Base-by-base conservation (phyloP, 1,284 basidiomycete genomes). In the Pulveroboletus sp. region DNA sequence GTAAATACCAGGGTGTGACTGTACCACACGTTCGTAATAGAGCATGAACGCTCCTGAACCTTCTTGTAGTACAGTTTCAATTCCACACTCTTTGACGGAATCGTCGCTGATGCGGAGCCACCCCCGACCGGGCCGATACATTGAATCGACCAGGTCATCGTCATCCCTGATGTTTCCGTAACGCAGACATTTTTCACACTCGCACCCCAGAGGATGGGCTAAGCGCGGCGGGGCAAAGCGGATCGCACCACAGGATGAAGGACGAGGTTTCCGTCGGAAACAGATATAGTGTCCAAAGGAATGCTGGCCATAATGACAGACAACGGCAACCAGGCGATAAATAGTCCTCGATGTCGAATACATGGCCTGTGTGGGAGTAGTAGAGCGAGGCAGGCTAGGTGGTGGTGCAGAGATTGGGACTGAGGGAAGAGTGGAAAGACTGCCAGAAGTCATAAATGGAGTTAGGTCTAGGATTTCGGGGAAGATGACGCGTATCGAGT, bases 271-370 rank as follows among this genome's bases (percentile, higher is more conserved):
- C 40, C 94, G 78, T n/a, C 94, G 79, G 70, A 86, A 95, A 61
- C 90, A 92, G 59, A 96, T 82, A 68, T 95, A 97, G 71, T 97
- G 95, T 2, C 95, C 94, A 66, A 89, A 95, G 8, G 85, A 87
- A 66, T 95, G 93, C 56, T 86, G 83, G 19, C 94, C 94, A 68
- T 87, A 94, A 73, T 97, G 94, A 63, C 93, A 91, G 11, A 97
- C 92, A 32, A 91, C 83, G 12, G 90, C 84, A 4, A 85, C 73
- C 32, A 97, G 82, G 39, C 91, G 82, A 71, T 96, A 97, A 37
- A 94, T 75, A 13, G 82, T 84, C 46, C 84, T 77, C 33, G 78
- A 76, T 16, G 75, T 68, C 7, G 78, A 65, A 60, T 78, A 82
- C 36, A 74, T 78, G 32, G 78, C 74, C 15, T 80, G 82, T 1